Percentiles rank a stretch among this genome's conserved stretches.
phyloP scores from a whole-genome alignment of 768 basidiomycete species.

The Postia placenta region DNA sequence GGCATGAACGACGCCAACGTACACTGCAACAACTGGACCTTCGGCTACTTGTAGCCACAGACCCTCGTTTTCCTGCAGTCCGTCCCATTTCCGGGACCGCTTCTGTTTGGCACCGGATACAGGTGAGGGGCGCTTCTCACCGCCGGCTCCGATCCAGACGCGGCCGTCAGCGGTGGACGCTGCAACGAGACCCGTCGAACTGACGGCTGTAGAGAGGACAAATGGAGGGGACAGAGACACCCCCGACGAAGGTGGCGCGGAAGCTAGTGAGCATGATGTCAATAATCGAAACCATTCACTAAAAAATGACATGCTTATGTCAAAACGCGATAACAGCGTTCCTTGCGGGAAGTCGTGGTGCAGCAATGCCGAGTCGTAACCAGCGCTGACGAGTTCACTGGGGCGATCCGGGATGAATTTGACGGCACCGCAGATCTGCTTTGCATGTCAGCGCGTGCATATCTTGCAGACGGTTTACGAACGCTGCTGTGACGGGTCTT shows the following conservation, averaged over 20 bases:
- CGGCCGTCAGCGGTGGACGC: constrained; percentile 75
- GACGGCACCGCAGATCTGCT: constrained; percentile 64
- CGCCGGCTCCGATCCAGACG: constrained; percentile 62
- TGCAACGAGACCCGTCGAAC: constrained; percentile 52
- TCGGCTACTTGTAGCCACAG: constrained; percentile 49
- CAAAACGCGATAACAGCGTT: constrained; percentile 48
- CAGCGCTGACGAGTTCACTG: constrained; percentile 68
- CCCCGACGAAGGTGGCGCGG: constrained; percentile 36
- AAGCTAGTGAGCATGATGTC: constrained; percentile 4
- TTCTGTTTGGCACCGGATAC: constrained; percentile 31
- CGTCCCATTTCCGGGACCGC: constrained; percentile 66
- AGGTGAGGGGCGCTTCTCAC: constrained; percentile 39
- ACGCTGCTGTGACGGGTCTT: constrained; percentile 55
- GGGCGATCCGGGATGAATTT: constrained; percentile 69
- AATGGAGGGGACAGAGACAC: constrained; percentile 72
- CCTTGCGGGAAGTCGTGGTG: constrained; percentile 63
- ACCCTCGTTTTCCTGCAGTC: constrained; percentile 45
- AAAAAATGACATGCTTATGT: constrained; percentile 42
- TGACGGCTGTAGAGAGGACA: constrained; percentile 56
- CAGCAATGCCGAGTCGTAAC: constrained; percentile 63
- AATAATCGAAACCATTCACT: constrained; percentile 1
- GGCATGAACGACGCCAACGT: constrained; percentile 17
- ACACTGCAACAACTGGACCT: constrained; percentile 74
- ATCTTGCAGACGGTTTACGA: not conserved
- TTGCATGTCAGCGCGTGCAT: not conserved